Percentiles rank a stretch among this genome's conserved stretches.
phyloP scores from a whole-genome alignment of 176 grass and related monocot genomes.

The Zea mays region DNA sequence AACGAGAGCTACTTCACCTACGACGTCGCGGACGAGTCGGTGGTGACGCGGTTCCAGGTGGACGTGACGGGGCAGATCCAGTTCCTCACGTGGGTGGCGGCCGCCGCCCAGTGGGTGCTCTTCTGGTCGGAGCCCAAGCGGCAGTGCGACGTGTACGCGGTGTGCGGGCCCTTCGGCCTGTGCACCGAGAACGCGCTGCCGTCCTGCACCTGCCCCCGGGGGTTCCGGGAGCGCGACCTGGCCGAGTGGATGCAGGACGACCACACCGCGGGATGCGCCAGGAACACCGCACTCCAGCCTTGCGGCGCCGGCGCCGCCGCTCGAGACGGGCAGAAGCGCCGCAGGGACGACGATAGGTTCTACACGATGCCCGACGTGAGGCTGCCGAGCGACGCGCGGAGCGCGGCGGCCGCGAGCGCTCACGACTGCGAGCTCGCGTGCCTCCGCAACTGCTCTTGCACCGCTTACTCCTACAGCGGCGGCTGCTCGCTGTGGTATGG shows the following conservation, averaged over 20 bases:
- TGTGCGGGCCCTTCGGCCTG: slow-evolving; percentile 43
- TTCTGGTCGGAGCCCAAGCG: slow-evolving; percentile 50
- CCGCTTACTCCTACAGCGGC: slow-evolving; percentile 41
- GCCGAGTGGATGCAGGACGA: slow-evolving; percentile 33
- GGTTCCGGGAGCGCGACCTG: slow-evolving; percentile 22
- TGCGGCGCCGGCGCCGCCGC: slow-evolving; percentile 18
- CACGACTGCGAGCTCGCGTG: slow-evolving; percentile 47
- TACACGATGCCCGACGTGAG: slow-evolving; percentile 39
- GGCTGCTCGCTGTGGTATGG: slow-evolving; percentile 53
- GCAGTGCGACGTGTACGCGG: slow-evolving; percentile 50
- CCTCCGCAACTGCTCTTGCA: slow-evolving; percentile 54
- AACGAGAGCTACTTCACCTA: slow-evolving; percentile 56
- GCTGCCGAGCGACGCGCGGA: slow-evolving; percentile 33
- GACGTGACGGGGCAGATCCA: slow-evolving; percentile 49
- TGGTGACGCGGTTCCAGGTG: slow-evolving; percentile 40
- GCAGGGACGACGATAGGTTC: slow-evolving; percentile 25
- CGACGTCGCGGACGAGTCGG: slow-evolving; percentile 38
- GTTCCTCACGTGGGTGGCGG: slow-evolving; percentile 46
- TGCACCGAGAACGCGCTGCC: slow-evolving; percentile 42
- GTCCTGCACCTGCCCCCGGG: slow-evolving; percentile 46
- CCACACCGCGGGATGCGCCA: slow-evolving; percentile 36
- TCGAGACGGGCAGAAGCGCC: neutral
- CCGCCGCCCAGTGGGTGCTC: slow-evolving; percentile 21
- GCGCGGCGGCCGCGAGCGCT: neutral
- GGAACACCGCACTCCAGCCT: slow-evolving; percentile 34